Conservation (phyloP, 371 early-diverging fungal genomes). For the Mucor piriformis region DNA sequence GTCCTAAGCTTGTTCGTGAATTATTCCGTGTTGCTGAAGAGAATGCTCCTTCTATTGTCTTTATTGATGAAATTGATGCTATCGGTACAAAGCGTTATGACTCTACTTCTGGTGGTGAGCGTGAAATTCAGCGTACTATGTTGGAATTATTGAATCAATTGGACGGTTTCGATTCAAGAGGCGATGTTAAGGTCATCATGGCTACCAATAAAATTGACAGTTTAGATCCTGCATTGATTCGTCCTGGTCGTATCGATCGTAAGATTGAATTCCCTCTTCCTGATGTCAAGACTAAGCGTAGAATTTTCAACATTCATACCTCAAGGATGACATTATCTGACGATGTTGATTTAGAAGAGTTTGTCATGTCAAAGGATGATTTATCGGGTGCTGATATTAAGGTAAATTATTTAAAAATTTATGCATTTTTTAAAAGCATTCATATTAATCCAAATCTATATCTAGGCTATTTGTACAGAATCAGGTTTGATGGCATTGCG, state of each 20-base stretch:
- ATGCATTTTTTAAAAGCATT: background rate
- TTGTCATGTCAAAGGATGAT: constrained; percentile 99
- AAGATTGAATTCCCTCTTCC: constrained; percentile 99
- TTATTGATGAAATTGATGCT: constrained; percentile 99
- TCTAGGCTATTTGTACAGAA: constrained; percentile 99
- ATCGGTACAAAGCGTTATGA: constrained; percentile 99
- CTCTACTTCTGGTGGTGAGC: constrained; percentile 96
- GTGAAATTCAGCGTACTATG: constrained; percentile 99
- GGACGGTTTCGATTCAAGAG: constrained; percentile 99
- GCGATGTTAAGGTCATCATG: constrained; percentile 99
- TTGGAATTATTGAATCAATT: constrained; percentile 99
- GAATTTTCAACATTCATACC: constrained; percentile 99
- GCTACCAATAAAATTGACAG: constrained; percentile 99
- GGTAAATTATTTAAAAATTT: constrained; percentile 37
- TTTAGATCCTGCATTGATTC: constrained; percentile 99
- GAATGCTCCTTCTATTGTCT: constrained; percentile 99
- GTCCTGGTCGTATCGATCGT: constrained; percentile 99
- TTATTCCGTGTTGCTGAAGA: constrained; percentile 99
- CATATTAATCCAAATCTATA: no score
- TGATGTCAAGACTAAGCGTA: constrained; percentile 97
- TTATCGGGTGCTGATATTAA: constrained; percentile 99
- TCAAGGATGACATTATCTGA: constrained; percentile 96
- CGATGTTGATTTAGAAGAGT: constrained; percentile 98
- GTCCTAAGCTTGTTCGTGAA: constrained; percentile 99
- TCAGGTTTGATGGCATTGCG: constrained; percentile 98